These are phyloP conservation scores for Ogataea parapolymorpha DNA, from an alignment of 805 yeast genomes.

Conservation along the genomic window DNA sequence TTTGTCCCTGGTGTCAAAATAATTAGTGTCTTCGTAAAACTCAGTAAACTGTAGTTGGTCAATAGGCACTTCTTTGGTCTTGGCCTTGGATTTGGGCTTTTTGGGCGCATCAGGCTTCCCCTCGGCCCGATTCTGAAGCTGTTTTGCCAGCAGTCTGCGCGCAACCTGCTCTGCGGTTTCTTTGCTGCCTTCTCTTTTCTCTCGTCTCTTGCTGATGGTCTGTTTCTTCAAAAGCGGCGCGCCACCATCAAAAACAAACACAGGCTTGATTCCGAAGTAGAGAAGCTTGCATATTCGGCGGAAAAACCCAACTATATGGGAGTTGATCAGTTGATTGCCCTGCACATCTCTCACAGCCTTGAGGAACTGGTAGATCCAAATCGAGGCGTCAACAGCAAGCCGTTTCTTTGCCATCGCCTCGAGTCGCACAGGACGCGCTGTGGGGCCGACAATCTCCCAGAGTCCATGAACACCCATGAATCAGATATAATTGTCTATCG, in stretches of 20 bases:
- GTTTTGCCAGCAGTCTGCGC: constrained; percentile 72
- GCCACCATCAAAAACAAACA: constrained; percentile 94
- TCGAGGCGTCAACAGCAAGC: constrained; percentile 96
- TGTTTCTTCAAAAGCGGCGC: constrained; percentile 80
- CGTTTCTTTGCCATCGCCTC: constrained; percentile 77
- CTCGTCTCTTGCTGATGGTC: constrained; percentile 71
- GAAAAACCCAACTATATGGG: constrained; percentile 95
- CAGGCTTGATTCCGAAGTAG: constrained; percentile 82
- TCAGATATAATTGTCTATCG: not conserved
- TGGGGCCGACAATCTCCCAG: constrained; percentile 89
- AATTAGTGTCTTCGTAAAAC: constrained; percentile 36
- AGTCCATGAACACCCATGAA: constrained; percentile 93
- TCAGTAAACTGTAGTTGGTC: constrained; percentile 32
- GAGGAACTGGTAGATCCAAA: constrained; percentile 95
- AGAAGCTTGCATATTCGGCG: constrained; percentile 87
- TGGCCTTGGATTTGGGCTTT: constrained; percentile 8
- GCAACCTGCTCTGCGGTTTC: constrained; percentile 76
- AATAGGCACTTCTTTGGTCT: constrained; percentile 12
- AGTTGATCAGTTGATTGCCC: constrained; percentile 71
- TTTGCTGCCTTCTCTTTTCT: constrained; percentile 68
- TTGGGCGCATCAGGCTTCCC: constrained; percentile 2
- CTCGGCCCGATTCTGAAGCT: constrained; percentile 59
- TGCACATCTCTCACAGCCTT: constrained; percentile 89
- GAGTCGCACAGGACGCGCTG: constrained; percentile 84
- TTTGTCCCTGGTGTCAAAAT: constrained; percentile 8